Evolutionary conservation across 768 basidiomycete genomes (phyloP), one percentile per base, ranked within the genome.

Genomic region (Suillus alpinus): DNA sequence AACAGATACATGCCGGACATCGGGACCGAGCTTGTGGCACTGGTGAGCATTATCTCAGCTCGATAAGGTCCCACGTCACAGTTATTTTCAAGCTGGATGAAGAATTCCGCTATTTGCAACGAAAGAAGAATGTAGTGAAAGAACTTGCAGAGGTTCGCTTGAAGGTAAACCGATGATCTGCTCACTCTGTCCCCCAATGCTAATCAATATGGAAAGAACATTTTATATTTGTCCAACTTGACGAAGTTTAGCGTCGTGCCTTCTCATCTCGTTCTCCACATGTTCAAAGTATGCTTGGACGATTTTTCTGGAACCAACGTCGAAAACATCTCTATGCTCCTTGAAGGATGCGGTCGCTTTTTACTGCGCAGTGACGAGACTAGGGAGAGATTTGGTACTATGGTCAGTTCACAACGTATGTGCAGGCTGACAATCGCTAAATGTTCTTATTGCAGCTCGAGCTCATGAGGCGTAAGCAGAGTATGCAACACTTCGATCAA

Each of bases 241-340:
- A 95, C 95, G n/a, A 99, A 99, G 75, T 98, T 98, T 74, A 80
- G 84, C 41, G 86, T 98, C 23, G 92, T 98, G 8, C 95, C 94
- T 32, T 77, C 88, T 4, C 95, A 98, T 72, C 80, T 96, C 59
- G 94, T 98, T 67, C 77, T 99, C 51, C 95, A 98, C 72, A 90
- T 94, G 67, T 91, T 96, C 80, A 98, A 98, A 84, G 94, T 96
- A 56, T 96, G 93, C 74, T 78, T 98, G 67, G 96, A 98, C 70
- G 96, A 98, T 71, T 94, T 99, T 68, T 88, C 89, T 1, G 92
- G 91, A 2, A 86, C 87, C 20, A 99, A 98, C 68, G 83, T 99
- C 39, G 97, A 98, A 71, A 98, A 94, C 67, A 81, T 97, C 18
- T 92, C 96, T 14, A 81, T 95, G 60, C 77, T 98, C 12, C 77